A percentile compares a stretch with the other conserved stretches of the same genome.
phyloP scores from a whole-genome alignment of 2,329 filamentous ascomycete genomes.

The Zymoseptoria ardabiliae region DNA sequence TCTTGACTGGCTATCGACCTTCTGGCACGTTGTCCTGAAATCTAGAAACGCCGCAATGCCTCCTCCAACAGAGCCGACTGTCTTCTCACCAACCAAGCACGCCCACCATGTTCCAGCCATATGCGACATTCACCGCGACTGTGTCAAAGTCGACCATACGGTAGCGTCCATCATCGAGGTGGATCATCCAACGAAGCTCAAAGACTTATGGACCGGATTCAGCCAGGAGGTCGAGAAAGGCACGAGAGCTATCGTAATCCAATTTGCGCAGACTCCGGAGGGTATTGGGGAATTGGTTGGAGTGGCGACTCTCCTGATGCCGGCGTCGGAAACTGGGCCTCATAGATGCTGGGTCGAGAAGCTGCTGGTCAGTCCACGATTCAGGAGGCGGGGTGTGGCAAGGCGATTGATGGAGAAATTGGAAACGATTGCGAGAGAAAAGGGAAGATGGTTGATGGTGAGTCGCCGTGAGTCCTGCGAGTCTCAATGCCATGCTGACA shows the following conservation, averaged over 20 bases:
- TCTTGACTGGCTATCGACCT: not conserved
- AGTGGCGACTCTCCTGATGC: constrained; percentile 49
- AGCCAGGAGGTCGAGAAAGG: constrained; percentile 43
- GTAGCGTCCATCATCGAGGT: constrained; percentile 48
- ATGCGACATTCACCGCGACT: constrained; percentile 51
- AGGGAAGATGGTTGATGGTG: constrained; percentile 49
- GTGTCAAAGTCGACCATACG: constrained; percentile 51
- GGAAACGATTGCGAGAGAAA: constrained; percentile 46
- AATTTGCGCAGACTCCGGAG: constrained; percentile 7
- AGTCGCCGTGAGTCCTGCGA: constrained; percentile 23
- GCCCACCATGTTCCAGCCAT: constrained; percentile 49
- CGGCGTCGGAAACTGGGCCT: constrained; percentile 48
- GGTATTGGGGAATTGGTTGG: constrained; percentile 43
- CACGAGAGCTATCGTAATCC: constrained; percentile 43
- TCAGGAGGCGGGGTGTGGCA: constrained; percentile 47
- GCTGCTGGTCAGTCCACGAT: constrained; percentile 48
- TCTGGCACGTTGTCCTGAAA: not conserved
- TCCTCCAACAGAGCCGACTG: constrained; percentile 12
- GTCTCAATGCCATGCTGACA: not conserved
- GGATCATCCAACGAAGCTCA: constrained; percentile 39
- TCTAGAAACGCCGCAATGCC: not conserved
- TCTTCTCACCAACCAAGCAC: constrained; percentile 30
- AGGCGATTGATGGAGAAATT: constrained; percentile 46
- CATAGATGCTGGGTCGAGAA: constrained; percentile 52
- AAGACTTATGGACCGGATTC: constrained; percentile 50